These are phyloP conservation scores for Vigna reflexopilosa DNA, from an alignment of 306 rosid species.

Conservation along the genomic window DNA sequence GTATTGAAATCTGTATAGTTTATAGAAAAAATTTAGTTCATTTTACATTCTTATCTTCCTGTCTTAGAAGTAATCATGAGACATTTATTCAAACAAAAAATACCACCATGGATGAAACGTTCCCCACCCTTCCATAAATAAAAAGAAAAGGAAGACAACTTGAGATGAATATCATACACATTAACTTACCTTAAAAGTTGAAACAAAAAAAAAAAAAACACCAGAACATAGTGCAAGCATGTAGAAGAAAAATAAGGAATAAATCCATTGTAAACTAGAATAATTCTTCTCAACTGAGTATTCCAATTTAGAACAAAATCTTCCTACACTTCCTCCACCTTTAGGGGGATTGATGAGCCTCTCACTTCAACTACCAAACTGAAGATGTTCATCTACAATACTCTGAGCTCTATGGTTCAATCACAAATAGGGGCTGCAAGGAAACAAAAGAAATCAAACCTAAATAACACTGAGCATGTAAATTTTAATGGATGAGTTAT, in stretches of 20 bases:
- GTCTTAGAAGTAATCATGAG: neutral
- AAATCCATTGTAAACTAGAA: slow-evolving; percentile 39
- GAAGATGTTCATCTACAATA: slow-evolving; percentile 40
- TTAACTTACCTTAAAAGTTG: slow-evolving; percentile 19
- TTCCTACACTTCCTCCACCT: slow-evolving; percentile 46
- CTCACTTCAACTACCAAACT: slow-evolving; percentile 43
- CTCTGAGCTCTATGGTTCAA: slow-evolving; percentile 62
- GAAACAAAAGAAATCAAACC: slow-evolving; percentile 34
- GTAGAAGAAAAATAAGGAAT: slow-evolving; percentile 32
- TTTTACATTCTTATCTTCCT: neutral
- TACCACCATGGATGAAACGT: slow-evolving; percentile 8
- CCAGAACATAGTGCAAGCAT: slow-evolving; percentile 38
- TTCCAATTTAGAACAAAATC: slow-evolving; percentile 54
- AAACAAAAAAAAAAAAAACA: slow-evolving; percentile 18
- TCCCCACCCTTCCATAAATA: neutral
- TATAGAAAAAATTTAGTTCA: neutral
- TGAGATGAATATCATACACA: slow-evolving; percentile 30
- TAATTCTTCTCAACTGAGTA: slow-evolving; percentile 50
- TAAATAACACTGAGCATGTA: neutral
- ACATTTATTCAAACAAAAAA: neutral
- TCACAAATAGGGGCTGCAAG: slow-evolving; percentile 76
- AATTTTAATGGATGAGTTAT: slow-evolving; percentile 8
- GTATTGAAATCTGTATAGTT: neutral
- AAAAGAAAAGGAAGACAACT: slow-evolving; percentile 1
- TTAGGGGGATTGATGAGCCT: slow-evolving; percentile 38